These are phyloP conservation scores for Angomonas desouzai DNA, from an alignment of 208 protist species.

Conservation along the genomic window DNA sequence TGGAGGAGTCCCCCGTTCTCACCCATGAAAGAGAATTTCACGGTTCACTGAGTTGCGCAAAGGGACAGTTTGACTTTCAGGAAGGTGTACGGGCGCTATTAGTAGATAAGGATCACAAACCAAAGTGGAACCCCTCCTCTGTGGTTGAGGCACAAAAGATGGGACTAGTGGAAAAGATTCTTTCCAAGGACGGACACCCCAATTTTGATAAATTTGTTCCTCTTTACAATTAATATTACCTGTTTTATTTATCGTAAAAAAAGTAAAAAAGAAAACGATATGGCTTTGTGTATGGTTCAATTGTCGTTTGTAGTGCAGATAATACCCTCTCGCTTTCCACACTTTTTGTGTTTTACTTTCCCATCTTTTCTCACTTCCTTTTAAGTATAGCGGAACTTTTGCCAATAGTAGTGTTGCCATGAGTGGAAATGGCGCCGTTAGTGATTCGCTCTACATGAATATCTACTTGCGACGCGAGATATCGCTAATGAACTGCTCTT, in stretches of 20 bases:
- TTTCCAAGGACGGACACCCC: not conserved
- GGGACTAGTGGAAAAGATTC: not conserved
- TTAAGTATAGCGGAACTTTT: too few species aligned
- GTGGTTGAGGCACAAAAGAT: conserved; percentile 35
- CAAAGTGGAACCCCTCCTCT: conserved; percentile 63
- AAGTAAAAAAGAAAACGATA: too few species aligned
- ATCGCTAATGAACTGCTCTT: not conserved
- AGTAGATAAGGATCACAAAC: conserved; percentile 77
- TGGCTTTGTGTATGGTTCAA: too few species aligned
- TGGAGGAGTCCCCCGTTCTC: not conserved
- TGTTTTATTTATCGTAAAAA: not conserved
- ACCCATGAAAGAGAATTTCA: conserved; percentile 2
- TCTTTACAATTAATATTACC: not conserved
- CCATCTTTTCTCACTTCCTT: too few species aligned
- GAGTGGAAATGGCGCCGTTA: not conserved
- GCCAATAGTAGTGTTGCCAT: too few species aligned
- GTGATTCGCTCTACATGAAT: not conserved
- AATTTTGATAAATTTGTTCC: not conserved
- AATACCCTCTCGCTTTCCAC: too few species aligned
- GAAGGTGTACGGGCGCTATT: conserved; percentile 82
- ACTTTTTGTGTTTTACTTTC: too few species aligned
- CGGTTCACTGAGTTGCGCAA: not conserved
- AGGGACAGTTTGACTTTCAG: conserved; percentile 43
- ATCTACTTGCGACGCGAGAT: not conserved
- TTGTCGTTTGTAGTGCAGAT: too few species aligned